Evolutionary conservation across 805 yeast genomes (phyloP).

Genomic region (Saturnispora sekii): DNA sequence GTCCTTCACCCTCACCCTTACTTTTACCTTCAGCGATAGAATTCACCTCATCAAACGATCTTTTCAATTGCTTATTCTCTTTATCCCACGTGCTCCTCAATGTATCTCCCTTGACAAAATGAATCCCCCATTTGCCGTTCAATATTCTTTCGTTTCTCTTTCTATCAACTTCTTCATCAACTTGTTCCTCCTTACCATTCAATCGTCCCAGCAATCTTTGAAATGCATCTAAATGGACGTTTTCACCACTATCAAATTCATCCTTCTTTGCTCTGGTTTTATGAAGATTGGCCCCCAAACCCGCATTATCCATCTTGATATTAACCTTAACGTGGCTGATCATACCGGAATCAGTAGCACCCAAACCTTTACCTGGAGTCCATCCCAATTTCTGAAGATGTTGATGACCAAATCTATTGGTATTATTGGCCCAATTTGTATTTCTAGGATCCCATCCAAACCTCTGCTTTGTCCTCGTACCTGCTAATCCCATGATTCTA

Average conservation of each 20-base stretch:
- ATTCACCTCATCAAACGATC: constrained; percentile 11
- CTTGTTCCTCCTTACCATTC: constrained; percentile 72
- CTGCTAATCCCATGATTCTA: constrained; percentile 67
- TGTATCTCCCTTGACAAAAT: constrained; percentile 78
- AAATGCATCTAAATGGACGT: constrained; percentile 87
- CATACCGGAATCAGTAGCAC: constrained; percentile 54
- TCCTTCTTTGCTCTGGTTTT: constrained; percentile 40
- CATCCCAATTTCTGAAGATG: constrained; percentile 80
- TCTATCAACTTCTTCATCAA: constrained; percentile 55
- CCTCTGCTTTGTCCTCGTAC: constrained; percentile 66
- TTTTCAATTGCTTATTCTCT: constrained; percentile 32
- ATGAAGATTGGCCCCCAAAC: constrained; percentile 78
- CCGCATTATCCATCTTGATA: constrained; percentile 72
- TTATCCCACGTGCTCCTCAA: constrained; percentile 77
- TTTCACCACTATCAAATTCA: constrained; percentile 70
- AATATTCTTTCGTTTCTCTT: constrained; percentile 60
- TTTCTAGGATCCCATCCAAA: constrained; percentile 91
- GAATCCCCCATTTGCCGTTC: constrained; percentile 84
- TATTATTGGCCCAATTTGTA: constrained; percentile 87
- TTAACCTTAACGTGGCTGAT: constrained; percentile 78
- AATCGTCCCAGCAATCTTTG: constrained; percentile 83
- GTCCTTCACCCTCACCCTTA: background rate
- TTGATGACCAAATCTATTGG: constrained; percentile 76
- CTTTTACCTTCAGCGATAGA: constrained; percentile 14
- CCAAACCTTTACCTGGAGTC: constrained; percentile 87